phyloP scores from a whole-genome alignment of 176 grass and related monocot genomes.

The Triticum urartu region DNA sequence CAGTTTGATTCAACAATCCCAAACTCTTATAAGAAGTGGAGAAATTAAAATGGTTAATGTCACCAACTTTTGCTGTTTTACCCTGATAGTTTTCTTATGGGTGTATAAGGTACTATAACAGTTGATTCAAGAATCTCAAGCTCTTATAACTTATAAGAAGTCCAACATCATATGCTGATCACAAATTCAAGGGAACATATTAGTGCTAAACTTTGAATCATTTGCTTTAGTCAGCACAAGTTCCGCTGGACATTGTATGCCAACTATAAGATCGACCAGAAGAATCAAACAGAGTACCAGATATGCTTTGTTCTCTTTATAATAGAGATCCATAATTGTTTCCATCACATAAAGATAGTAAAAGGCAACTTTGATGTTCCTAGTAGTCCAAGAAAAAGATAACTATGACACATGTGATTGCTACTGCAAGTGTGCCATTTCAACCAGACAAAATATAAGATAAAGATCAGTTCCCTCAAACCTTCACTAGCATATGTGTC shows the following conservation, averaged over 20 bases:
- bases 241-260: neutral
- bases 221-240: slow-evolving; percentile 18
- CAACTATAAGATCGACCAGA: neutral
- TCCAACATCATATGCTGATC: neutral
- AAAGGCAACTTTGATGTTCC: neutral
- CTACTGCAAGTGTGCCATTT: neutral
- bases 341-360: neutral
- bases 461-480: neutral
- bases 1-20: too few species aligned
- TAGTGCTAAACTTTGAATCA: neutral
- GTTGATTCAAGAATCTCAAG: neutral
- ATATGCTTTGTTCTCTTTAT: neutral
- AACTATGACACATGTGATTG: neutral
- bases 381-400: slow-evolving; percentile 1
- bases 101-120: neutral
- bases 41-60: too few species aligned
- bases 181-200: neutral
- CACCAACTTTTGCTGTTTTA: neutral
- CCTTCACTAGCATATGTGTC: neutral
- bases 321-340: slow-evolving; percentile 3
- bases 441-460: neutral
- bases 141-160: slow-evolving; percentile 8
- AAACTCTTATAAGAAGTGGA: too few species aligned
- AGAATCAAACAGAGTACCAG: neutral
- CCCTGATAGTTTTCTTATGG: neutral